Percentiles rank a stretch among this genome's conserved stretches.
Evolutionary conservation across 176 grass and related monocot species (phyloP).

Genomic region (Rhynchospora pubera): DNA sequence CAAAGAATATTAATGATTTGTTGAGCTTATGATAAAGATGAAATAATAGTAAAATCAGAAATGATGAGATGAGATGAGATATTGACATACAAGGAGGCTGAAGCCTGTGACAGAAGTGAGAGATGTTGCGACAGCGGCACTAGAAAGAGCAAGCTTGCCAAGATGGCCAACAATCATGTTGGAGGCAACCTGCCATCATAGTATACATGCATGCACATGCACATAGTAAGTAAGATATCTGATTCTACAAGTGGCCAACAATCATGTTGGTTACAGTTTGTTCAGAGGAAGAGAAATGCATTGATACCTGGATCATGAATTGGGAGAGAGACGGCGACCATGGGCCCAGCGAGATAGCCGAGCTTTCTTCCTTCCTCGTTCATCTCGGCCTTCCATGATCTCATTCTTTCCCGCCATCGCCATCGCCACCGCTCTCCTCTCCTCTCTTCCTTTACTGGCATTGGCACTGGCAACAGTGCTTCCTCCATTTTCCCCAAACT

Average conservation of each 20-base stretch:
- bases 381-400: neutral
- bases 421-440: too few species aligned
- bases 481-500: constrained; percentile 25
- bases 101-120: constrained; percentile 73
- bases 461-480: neutral
- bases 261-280: too few species aligned
- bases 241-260: too few species aligned
- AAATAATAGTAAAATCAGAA: neutral
- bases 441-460: neutral
- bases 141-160: constrained; percentile 60
- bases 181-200: constrained; percentile 79
- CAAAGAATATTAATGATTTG: too few species aligned
- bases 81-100: constrained; percentile 90
- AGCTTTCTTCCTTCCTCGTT: constrained; percentile 7
- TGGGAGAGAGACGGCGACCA: constrained; percentile 16
- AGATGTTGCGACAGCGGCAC: constrained; percentile 73
- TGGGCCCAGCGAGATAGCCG: constrained; percentile 2
- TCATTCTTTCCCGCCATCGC: neutral
- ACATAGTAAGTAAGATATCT: too few species aligned
- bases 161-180: constrained; percentile 98
- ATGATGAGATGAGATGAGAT: too few species aligned
- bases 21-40: neutral
- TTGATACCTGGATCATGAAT: constrained; percentile 3
- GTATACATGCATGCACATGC: too few species aligned
- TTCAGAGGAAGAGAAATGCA: too few species aligned